Evolutionary conservation across 345 rosid genomes (phyloP), one percentile per base, ranked within the genome.

Genomic region (Eucalyptus sp.): DNA sequence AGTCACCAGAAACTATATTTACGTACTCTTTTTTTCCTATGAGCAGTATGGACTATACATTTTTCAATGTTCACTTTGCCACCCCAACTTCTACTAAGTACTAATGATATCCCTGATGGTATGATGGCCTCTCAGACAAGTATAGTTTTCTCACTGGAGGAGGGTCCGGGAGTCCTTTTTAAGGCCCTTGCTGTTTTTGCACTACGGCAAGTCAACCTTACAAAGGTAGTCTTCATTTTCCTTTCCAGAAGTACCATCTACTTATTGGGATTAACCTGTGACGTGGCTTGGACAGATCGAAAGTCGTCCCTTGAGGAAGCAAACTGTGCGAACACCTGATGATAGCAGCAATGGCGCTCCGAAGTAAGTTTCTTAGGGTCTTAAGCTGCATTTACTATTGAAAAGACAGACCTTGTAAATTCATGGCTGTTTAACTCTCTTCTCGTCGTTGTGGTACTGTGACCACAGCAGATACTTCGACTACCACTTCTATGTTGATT

Each of bases 151-250:
- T 96, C 99, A 14, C 93, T 97, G 88, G 99, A 97, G 94, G 97
- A 96, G 92, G 99, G 99, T 86, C 99, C 99, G 58, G 99, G 99
- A 79, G 92, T 95, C 85, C 99, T 98, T 91, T 98, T 98, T 94
- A 98, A 98, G 94, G 99, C 99, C 88, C 99, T 98, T 91, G 99
- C 99, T 87, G 99, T 97, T 87, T 98, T 98, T 95, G 97, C 99
- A 86, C 93, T 95, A 50, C 93, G 99, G 90, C 93, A 95, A 90
- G 95, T 98, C 89, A 98, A 98, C 93, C 99, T 98, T 89, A 95
- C 96, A 29, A 97, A 98, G 96, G 99, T 95, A 56, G 49, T 64
- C 48, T 50, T 54, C 18, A 25, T n/a, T 49, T 87, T 79, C 49
- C 50, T 79, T 48, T 13, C 24, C 41, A 41, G 88, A 48, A 31